Percentiles rank a stretch among this genome's conserved stretches.
Conservation (phyloP, 768 basidiomycete genomes). For the Leccinum olivaceopallidum region DNA sequence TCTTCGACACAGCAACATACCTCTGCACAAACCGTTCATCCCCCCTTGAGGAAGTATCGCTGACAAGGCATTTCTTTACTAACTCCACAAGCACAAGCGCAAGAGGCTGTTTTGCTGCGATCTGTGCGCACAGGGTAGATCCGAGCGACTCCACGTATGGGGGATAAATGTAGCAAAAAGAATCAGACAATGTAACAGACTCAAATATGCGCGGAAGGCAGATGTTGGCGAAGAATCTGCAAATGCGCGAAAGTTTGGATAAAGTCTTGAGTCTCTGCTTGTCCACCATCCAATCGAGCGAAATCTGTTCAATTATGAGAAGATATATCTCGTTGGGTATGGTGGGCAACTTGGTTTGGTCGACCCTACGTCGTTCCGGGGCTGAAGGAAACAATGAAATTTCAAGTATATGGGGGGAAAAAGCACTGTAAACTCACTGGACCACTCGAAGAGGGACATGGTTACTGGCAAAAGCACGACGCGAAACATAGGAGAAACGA, state of each 20-base stretch:
- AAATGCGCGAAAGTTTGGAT: background rate
- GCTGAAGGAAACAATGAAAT: background rate
- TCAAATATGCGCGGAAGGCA: background rate
- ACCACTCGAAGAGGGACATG: background rate
- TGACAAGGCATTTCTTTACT: too few relatives aligned
- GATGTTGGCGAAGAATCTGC: background rate
- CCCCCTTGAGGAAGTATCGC: too few relatives aligned
- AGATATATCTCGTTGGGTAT: background rate
- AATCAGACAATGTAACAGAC: background rate
- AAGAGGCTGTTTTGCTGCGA: too few relatives aligned
- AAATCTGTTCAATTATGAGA: background rate
- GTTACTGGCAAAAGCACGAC: background rate
- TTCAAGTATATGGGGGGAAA: background rate
- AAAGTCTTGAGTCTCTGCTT: background rate
- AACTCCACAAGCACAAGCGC: too few relatives aligned
- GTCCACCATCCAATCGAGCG: too few relatives aligned
- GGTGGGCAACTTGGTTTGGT: background rate
- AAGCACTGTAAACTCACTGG: too few relatives aligned
- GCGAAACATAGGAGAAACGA: too few relatives aligned
- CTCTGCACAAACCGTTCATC: too few relatives aligned
- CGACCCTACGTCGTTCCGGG: background rate
- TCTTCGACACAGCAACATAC: too few relatives aligned
- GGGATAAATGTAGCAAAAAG: too few relatives aligned
- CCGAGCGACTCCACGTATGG: too few relatives aligned
- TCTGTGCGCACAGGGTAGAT: too few relatives aligned